Percentiles rank a stretch among this genome's conserved stretches.
Evolutionary conservation across 306 rosid genomes (phyloP).

Genomic region (Delonix regia): DNA sequence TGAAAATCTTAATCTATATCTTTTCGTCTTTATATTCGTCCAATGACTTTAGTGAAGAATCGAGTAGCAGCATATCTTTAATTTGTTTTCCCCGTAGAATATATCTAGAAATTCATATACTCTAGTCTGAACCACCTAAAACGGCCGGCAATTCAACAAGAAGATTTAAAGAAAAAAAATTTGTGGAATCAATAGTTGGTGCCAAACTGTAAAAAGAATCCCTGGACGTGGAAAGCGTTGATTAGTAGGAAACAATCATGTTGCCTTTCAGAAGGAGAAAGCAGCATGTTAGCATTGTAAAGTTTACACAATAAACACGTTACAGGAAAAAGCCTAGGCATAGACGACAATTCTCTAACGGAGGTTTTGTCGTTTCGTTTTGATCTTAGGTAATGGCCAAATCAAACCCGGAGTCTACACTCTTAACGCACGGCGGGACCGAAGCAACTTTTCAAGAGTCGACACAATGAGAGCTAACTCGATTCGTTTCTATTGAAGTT

Average conservation of each 20-base stretch:
- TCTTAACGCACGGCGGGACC: background rate
- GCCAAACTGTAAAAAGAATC: background rate
- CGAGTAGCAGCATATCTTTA: background rate
- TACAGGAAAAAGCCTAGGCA: background rate
- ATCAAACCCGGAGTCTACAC: background rate
- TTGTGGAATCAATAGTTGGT: background rate
- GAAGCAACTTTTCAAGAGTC: background rate
- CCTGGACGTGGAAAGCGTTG: conserved; percentile 10
- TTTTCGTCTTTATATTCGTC: background rate
- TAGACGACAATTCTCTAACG: conserved; percentile 26
- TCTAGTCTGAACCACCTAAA: background rate
- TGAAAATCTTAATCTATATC: background rate
- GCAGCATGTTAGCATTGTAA: conserved; percentile 15
- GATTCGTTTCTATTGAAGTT: background rate
- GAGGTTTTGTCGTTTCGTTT: conserved; percentile 27
- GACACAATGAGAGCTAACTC: background rate
- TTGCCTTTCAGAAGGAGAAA: background rate
- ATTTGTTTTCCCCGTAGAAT: background rate
- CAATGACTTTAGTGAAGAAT: background rate
- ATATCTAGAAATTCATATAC: background rate
- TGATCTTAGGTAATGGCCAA: conserved; percentile 15
- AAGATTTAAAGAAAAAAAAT: background rate
- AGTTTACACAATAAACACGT: conserved; percentile 20
- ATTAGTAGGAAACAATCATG: conserved; percentile 25
- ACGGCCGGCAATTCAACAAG: background rate